Conservation (phyloP, 2,329 filamentous ascomycete species). For the Calonectria hongkongensis region DNA sequence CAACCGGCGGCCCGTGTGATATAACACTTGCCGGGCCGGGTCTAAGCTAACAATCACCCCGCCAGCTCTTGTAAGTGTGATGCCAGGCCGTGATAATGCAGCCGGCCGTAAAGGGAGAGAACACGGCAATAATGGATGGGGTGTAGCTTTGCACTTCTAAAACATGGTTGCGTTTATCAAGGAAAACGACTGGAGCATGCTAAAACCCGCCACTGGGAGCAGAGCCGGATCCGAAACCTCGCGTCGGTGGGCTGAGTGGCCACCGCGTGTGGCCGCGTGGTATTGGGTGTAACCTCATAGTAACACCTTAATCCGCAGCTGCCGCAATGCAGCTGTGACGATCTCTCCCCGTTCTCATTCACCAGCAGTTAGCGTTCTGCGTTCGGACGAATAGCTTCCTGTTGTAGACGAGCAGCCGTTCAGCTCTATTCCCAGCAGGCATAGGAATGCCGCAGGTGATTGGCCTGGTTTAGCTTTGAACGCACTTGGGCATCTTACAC, state of each 20-base stretch:
- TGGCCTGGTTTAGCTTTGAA: too few species aligned
- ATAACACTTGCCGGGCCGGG: background rate
- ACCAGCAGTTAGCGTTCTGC: background rate
- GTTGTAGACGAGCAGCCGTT: too few species aligned
- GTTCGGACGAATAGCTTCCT: background rate
- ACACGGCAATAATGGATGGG: background rate
- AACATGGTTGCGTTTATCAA: slow-evolving; percentile 4
- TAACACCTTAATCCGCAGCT: background rate
- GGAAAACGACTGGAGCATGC: background rate
- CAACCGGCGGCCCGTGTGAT: too few species aligned
- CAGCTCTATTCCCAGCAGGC: too few species aligned
- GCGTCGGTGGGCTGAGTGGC: background rate
- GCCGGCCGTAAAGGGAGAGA: too few species aligned
- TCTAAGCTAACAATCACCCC: background rate
- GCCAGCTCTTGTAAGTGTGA: background rate
- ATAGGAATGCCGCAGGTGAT: too few species aligned
- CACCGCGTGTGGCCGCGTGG: too few species aligned
- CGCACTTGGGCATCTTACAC: too few species aligned
- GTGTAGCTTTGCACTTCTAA: background rate
- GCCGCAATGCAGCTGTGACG: background rate
- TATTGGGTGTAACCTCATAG: background rate
- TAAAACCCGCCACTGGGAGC: background rate
- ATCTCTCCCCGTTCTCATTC: too few species aligned
- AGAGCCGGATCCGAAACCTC: background rate
- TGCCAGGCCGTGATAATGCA: too few species aligned